Evolutionary conservation across 352 stramenopile species (phyloP).

Genomic region (Pythium scleroteichum): DNA sequence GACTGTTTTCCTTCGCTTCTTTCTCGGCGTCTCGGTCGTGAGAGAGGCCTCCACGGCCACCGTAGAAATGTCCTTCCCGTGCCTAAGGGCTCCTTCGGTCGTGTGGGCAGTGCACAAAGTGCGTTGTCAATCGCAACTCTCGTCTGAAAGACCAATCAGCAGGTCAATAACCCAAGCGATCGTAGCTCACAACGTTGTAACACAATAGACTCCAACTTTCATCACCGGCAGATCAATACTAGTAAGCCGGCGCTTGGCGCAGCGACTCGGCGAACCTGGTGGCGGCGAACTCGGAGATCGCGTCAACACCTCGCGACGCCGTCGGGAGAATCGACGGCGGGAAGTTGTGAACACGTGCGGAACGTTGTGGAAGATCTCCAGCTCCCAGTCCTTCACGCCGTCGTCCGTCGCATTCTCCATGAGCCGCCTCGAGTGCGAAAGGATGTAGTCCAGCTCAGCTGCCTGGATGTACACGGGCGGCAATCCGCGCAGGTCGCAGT

Average conservation of each 20-base stretch:
- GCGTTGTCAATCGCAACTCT: no score
- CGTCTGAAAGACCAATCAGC: no score
- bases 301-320: conserved; percentile 9
- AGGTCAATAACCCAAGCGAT: no score
- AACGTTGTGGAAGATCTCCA: conserved; percentile 19
- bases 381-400: conserved; percentile 12
- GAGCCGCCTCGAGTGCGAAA: conserved; percentile 3
- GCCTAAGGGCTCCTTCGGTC: no score
- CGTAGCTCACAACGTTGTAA: no score
- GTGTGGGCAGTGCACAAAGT: no score
- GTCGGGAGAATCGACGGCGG: conserved; percentile 10
- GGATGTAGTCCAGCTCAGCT: conserved; percentile 15
- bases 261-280: conserved; percentile 11
- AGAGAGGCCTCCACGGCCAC: no score
- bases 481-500: conserved; percentile 18
- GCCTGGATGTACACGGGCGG: conserved; percentile 26
- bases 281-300: conserved; percentile 16
- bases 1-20: no score
- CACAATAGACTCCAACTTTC: no score
- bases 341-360: conserved; percentile 27
- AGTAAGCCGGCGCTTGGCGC: neutral
- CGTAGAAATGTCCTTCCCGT: no score
- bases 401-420: conserved; percentile 8
- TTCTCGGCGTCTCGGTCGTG: no score
- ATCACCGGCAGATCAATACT: no score